Evolutionary conservation across 441 rosid genomes (phyloP).

Genomic region (Euphorbia schlechtendalii): DNA sequence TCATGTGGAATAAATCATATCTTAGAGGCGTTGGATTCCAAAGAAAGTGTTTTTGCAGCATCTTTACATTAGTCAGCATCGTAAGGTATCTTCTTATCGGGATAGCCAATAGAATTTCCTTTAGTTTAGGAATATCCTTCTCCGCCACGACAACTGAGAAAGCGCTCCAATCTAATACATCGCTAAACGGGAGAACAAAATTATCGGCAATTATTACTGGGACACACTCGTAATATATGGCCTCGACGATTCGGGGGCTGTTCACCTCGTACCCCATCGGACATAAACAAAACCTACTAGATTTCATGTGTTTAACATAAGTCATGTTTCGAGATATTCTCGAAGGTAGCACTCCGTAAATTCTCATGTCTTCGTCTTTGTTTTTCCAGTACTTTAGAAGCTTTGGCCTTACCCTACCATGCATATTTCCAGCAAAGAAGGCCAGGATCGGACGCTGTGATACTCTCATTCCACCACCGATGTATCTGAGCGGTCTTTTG

Average conservation of each 20-base stretch:
- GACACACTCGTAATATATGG: conserved; percentile 82
- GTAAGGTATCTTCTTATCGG: conserved; percentile 51
- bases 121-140: conserved; percentile 70
- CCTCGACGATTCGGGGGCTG: conserved; percentile 83
- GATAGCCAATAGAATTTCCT: conserved; percentile 62
- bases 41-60: conserved; percentile 79
- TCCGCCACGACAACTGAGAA: conserved; percentile 67
- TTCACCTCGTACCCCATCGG: conserved; percentile 94
- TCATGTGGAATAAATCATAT: conserved; percentile 85
- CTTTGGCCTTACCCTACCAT: conserved; percentile 72
- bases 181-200: conserved; percentile 68
- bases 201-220: conserved; percentile 81
- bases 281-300: conserved; percentile 72
- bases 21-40: conserved; percentile 70
- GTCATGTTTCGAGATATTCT: conserved; percentile 52
- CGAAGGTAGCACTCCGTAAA: conserved; percentile 54
- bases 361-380: conserved; percentile 72
- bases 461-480: conserved; percentile 64
- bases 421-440: conserved; percentile 82
- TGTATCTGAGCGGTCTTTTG: conserved; percentile 44
- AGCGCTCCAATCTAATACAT: conserved; percentile 67
- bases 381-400: conserved; percentile 69
- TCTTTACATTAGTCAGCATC: conserved; percentile 63
- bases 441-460: conserved; percentile 81
- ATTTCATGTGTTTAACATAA: conserved; percentile 78